Conservation (phyloP, 2,329 filamentous ascomycete genomes). For the Cylindrodendrum hubeiense region DNA sequence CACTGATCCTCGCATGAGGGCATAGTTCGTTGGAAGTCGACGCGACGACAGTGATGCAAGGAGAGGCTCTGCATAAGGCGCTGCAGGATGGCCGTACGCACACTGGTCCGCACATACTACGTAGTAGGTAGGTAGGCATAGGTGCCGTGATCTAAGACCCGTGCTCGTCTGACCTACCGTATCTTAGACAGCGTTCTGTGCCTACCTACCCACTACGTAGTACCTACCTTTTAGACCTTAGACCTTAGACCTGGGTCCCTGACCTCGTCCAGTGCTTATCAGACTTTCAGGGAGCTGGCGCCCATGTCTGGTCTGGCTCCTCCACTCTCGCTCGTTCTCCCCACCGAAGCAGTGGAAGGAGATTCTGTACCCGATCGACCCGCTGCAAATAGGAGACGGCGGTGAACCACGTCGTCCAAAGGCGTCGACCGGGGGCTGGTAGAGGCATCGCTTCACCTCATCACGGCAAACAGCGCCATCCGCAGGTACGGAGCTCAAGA, state of each 20-base stretch:
- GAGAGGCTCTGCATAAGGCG: neutral
- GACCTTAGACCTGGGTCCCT: neutral
- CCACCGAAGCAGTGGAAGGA: neutral
- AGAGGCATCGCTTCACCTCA: neutral
- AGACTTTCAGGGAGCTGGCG: constrained; percentile 1
- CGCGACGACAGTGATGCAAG: constrained; percentile 9
- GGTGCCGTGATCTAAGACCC: neutral
- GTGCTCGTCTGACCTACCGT: neutral
- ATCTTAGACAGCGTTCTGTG: neutral
- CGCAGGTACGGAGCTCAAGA: neutral
- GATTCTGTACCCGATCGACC: neutral
- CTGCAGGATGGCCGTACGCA: too few relatives aligned
- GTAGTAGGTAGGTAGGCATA: too few relatives aligned
- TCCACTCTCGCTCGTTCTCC: constrained; percentile 2
- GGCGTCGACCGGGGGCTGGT: neutral
- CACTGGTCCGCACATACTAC: too few relatives aligned
- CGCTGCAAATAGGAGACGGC: neutral
- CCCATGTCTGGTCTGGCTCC: neutral
- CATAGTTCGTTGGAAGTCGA: neutral
- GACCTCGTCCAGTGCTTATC: neutral
- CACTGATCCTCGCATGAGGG: neutral
- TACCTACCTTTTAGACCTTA: too few relatives aligned
- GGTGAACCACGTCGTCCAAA: neutral
- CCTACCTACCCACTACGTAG: too few relatives aligned
- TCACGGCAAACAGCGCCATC: neutral